Percentiles rank a stretch among this genome's conserved stretches.
Conservation (phyloP, 306 rosid genomes). For the Casuarina equisetifolia region DNA sequence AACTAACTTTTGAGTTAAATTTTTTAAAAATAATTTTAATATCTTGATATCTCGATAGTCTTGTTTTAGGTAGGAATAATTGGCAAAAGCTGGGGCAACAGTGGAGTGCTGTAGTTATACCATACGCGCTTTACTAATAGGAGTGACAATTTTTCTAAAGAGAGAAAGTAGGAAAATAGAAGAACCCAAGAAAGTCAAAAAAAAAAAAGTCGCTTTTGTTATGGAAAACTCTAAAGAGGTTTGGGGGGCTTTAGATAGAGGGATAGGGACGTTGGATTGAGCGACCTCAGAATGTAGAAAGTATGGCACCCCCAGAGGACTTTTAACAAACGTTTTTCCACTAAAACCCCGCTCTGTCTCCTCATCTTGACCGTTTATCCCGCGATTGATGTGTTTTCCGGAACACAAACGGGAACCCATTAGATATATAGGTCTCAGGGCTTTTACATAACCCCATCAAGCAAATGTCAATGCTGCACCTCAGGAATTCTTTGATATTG, state of each 20-base stretch:
- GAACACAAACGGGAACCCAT: too few relatives aligned
- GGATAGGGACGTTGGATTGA: constrained; percentile 31
- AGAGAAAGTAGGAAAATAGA: constrained; percentile 17
- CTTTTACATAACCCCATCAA: not conserved
- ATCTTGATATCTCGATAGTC: not conserved
- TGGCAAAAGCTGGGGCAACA: too few relatives aligned
- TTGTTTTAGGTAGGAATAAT: not conserved
- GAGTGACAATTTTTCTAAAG: constrained; percentile 15
- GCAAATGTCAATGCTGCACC: not conserved
- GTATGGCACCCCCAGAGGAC: constrained; percentile 37
- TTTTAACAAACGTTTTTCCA: constrained; percentile 31
- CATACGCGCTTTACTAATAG: constrained; percentile 16
- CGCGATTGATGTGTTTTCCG: not conserved
- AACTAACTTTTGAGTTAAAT: too few relatives aligned
- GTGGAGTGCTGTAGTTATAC: too few relatives aligned
- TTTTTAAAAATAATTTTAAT: too few relatives aligned
- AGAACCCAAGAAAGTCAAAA: constrained; percentile 45
- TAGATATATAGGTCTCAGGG: constrained; percentile 1
- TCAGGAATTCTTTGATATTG: not conserved
- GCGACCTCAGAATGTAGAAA: constrained; percentile 25
- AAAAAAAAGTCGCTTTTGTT: not conserved
- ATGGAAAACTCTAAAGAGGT: constrained; percentile 26
- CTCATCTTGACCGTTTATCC: constrained; percentile 20
- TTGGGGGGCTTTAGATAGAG: constrained; percentile 27
- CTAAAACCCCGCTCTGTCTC: constrained; percentile 28